Percentiles rank a stretch among this genome's conserved stretches.
Evolutionary conservation across 345 rosid genomes (phyloP).

Genomic region (Citrus reticulata): DNA sequence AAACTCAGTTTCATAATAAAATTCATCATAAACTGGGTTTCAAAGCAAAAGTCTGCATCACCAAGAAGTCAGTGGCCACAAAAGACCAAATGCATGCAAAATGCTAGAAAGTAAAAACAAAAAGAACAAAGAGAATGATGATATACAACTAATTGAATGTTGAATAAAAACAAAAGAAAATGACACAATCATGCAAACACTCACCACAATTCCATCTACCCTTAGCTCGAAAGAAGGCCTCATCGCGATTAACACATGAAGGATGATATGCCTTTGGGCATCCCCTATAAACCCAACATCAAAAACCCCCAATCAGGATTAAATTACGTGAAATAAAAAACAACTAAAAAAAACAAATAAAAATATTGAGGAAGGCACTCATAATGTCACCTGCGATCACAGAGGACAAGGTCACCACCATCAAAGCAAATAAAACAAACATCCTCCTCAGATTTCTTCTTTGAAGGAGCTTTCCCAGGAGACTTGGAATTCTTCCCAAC

Average conservation of each 20-base stretch:
- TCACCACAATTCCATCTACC: slow-evolving; percentile 98
- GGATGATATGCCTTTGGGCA: slow-evolving; percentile 99
- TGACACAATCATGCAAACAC: slow-evolving; percentile 14
- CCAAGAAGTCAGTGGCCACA: slow-evolving; percentile 5
- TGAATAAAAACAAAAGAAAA: not conserved
- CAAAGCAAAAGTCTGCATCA: not conserved
- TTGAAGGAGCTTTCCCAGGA: slow-evolving; percentile 39
- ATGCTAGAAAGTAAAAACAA: not conserved
- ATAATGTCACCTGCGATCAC: slow-evolving; percentile 83
- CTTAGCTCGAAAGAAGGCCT: slow-evolving; percentile 76
- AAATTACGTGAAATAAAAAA: not conserved
- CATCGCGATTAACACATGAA: slow-evolving; percentile 86
- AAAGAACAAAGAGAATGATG: not conserved
- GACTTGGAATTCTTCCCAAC: slow-evolving; percentile 49
- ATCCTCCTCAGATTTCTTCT: slow-evolving; percentile 89
- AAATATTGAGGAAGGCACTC: not conserved
- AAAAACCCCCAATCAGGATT: not conserved
- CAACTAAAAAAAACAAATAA: not conserved
- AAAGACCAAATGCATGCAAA: slow-evolving; percentile 10
- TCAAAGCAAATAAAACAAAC: slow-evolving; percentile 98
- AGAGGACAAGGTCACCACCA: slow-evolving; percentile 92
- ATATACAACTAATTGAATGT: not conserved
- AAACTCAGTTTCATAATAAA: slow-evolving; percentile 3
- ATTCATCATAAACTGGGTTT: not conserved
- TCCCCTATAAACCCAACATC: slow-evolving; percentile 51